Evolutionary conservation across 139 green algal genomes (phyloP).

Genomic region (Chlamydomonas incerta): DNA sequence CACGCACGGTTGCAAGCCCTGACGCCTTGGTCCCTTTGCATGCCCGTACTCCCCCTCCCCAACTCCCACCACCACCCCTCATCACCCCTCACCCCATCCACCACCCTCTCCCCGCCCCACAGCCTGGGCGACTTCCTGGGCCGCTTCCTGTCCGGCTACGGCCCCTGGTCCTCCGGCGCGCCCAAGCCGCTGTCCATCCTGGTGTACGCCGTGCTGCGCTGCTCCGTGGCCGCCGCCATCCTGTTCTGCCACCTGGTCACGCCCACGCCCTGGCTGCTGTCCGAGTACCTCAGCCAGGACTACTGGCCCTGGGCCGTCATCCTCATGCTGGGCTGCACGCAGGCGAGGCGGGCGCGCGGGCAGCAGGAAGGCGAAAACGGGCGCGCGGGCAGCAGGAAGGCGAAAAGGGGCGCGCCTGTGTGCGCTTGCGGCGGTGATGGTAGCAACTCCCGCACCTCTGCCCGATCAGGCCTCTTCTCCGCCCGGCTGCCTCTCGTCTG

Average conservation of each 20-base stretch:
- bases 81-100: neutral
- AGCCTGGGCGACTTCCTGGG: slow-evolving; percentile 58
- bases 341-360: slow-evolving; percentile 47
- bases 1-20: no score
- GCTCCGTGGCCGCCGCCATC: slow-evolving; percentile 27
- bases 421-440: no score
- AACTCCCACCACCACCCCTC: neutral
- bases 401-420: no score
- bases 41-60: no score
- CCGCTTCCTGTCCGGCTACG: slow-evolving; percentile 48
- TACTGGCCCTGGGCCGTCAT: slow-evolving; percentile 48
- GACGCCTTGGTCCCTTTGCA: no score
- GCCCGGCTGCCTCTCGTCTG: no score
- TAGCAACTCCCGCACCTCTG: no score
- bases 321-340: slow-evolving; percentile 44
- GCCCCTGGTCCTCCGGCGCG: slow-evolving; percentile 47
- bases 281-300: slow-evolving; percentile 47
- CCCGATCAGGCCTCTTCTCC: no score
- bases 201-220: slow-evolving; percentile 37
- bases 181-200: slow-evolving; percentile 56
- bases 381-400: no score
- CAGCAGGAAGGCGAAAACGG: no score
- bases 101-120: neutral
- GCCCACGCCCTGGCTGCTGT: slow-evolving; percentile 50
- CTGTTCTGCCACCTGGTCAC: slow-evolving; percentile 64